Base-by-base conservation (phyloP, 352 stramenopile species). In the Pilasporangium apinafurcum region DNA sequence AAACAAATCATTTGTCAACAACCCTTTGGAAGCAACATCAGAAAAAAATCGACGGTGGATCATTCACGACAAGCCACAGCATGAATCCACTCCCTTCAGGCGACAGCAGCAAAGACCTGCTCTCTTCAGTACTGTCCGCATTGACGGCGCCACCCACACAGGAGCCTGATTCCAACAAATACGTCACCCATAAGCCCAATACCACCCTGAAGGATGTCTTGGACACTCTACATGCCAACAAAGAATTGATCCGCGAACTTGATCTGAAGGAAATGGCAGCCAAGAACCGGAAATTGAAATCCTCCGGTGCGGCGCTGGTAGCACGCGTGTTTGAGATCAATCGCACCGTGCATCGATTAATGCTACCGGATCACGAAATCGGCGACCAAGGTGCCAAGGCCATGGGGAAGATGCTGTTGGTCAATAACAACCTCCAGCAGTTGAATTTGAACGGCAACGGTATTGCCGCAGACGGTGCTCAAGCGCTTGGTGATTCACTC, bases 281-380 rank as follows among this genome's bases (percentile, higher is more conserved):
- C 18, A 65, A 62, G 30, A 72, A 72, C 40, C 42, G 52, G 33
- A 76, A 77, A 51, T 57, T 82, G 18, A 48, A 44, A 5, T 31
- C 48, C 2, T 47, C 62, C 0, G 69, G 69, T 20, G 66, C 65
- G 6, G 57, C 57, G 26, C 59, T 76, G 13, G 65, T 82, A 20
- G 69, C 59, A 18, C 65, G 67, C 41, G 66, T 82, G 5, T 74
- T 82, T 39, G 56, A 78, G 47, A 31, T 58, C 5, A 82, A 82
- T 52, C 54, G 56, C 33, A 77, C 66, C 16, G 69, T 82, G 2
- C 31, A 58, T 31, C 43, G 51, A 0, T 55, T 82, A 17, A 46
- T 77, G 50, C 54, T 82, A n/a, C 63, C 65, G 0, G 59, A 58
- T 30, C 70, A 83, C 50, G 67, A 70, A 2, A 83, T 83, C 44